Percentiles rank a stretch among this genome's conserved stretches.
phyloP scores from a whole-genome alignment of 2,329 filamentous ascomycete genomes.

The Alternaria sp. region DNA sequence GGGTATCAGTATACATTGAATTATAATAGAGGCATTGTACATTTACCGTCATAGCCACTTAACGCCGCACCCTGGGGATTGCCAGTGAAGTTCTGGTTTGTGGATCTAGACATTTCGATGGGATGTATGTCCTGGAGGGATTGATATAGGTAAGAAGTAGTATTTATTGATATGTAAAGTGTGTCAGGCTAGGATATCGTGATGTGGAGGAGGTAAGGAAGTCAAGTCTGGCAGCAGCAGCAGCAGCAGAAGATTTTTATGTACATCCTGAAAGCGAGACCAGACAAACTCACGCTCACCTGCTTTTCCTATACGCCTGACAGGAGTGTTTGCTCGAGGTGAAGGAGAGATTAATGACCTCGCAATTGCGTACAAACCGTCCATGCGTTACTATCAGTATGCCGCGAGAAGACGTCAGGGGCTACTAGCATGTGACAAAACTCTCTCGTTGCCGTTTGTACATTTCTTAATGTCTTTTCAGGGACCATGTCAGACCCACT shows the following conservation, averaged over 20 bases:
- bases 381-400: background rate
- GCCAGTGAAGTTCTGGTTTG: background rate
- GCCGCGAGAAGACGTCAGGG: background rate
- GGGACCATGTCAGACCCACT: background rate
- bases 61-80: background rate
- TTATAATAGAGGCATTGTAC: background rate
- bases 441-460: background rate
- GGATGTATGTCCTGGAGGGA: background rate
- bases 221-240: background rate
- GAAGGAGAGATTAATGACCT: background rate
- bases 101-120: background rate
- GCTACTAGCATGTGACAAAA: background rate
- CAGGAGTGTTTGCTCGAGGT: constrained; percentile 3
- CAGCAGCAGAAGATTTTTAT: background rate
- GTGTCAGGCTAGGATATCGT: background rate
- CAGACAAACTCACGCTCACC: background rate
- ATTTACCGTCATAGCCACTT: background rate
- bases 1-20: background rate
- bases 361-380: background rate
- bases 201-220: background rate
- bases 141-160: no score
- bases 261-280: background rate
- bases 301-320: background rate
- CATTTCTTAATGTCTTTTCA: background rate
- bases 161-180: background rate